Percentiles rank a stretch among this genome's conserved stretches.
These are phyloP conservation scores for Rhizopus arrhizus DNA, from an alignment of 371 early-diverging fungal species.

Conservation along the genomic window DNA sequence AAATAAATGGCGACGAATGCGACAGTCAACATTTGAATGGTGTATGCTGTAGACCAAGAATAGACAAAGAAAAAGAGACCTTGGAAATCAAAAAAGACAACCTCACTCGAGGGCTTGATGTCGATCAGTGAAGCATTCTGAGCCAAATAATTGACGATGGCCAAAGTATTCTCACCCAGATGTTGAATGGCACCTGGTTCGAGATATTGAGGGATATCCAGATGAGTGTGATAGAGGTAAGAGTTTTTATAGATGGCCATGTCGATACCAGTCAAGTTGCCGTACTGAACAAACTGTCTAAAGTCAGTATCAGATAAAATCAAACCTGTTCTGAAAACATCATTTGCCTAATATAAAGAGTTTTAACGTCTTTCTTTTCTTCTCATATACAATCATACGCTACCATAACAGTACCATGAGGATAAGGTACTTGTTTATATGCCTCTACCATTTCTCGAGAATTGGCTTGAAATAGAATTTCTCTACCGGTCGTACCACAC, in stretches of 20 bases:
- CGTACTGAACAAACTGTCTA: slow-evolving; percentile 74
- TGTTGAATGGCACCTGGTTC: slow-evolving; percentile 72
- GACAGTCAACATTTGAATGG: slow-evolving; percentile 46
- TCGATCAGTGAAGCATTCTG: slow-evolving; percentile 49
- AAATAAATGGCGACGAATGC: slow-evolving; percentile 30
- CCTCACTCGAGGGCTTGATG: slow-evolving; percentile 56
- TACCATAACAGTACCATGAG: slow-evolving; percentile 77
- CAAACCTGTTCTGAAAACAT: slow-evolving; percentile 75
- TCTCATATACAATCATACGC: not conserved
- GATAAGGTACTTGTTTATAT: slow-evolving; percentile 68
- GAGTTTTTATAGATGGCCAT: slow-evolving; percentile 76
- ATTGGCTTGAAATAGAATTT: slow-evolving; percentile 79
- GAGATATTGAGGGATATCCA: slow-evolving; percentile 63
- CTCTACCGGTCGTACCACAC: slow-evolving; percentile 72
- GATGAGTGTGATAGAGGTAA: slow-evolving; percentile 75
- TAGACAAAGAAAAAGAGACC: slow-evolving; percentile 65
- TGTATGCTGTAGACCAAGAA: slow-evolving; percentile 58
- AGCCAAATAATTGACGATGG: slow-evolving; percentile 60
- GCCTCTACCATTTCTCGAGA: slow-evolving; percentile 72
- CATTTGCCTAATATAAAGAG: slow-evolving; percentile 56
- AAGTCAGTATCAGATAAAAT: slow-evolving; percentile 79
- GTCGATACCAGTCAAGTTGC: slow-evolving; percentile 68
- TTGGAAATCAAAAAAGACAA: slow-evolving; percentile 70
- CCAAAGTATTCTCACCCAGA: slow-evolving; percentile 70
- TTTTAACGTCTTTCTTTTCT: no score